Evolutionary conservation across 2,329 filamentous ascomycete genomes (phyloP), one percentile per base, ranked within the genome.

Genomic region (Coniochaeta sp.): DNA sequence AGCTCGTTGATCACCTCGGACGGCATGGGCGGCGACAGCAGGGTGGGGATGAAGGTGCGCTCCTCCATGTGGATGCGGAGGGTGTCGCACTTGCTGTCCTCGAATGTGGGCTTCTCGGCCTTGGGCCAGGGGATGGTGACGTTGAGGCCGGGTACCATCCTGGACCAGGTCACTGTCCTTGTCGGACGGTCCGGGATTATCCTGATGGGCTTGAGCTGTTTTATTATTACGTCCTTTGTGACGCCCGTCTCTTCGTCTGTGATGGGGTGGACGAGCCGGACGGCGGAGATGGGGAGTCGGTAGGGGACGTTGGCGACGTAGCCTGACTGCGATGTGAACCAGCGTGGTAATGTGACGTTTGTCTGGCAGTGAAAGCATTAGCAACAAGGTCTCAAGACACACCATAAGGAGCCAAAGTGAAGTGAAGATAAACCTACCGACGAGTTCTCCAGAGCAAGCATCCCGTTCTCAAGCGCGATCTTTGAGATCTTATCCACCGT

Each of bases 221-320:
- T 82, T 66, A 95, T 83, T 61, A 96, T 78, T 53, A 88, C 83
- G 65, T 97, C 91, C 63, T 82, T 81, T 42, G 78, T 78, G 26
- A 70, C 61, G 62, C 85, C 84, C 12, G 86, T 87, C 56, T 72
- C 69, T 14, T 81, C 76, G 65, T 94, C 81, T 48, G 75, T 74
- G 51, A 95, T 74, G 20, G 89, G 84, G 63, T 89, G 83, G 48
- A 97, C 89, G 30, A 96, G 87, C 52, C 89, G 88, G 57, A 97
- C 76, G 55, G 87, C 76, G 30, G 81, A 78, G 61, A 95, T 76
- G 51, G 86, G 77, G 28, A 95, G 67, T 28, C 83, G 73, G 50
- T 80, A 65, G 60, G 78, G 73, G 52, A 76, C 62, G 60, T 75
- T 64, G 45, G 76, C 68, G 53, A 77, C 71, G 31, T 71, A 65